Percentiles rank a stretch among this genome's conserved stretches.
phyloP scores from a whole-genome alignment of 306 rosid genomes.

The Pyrus communis region DNA sequence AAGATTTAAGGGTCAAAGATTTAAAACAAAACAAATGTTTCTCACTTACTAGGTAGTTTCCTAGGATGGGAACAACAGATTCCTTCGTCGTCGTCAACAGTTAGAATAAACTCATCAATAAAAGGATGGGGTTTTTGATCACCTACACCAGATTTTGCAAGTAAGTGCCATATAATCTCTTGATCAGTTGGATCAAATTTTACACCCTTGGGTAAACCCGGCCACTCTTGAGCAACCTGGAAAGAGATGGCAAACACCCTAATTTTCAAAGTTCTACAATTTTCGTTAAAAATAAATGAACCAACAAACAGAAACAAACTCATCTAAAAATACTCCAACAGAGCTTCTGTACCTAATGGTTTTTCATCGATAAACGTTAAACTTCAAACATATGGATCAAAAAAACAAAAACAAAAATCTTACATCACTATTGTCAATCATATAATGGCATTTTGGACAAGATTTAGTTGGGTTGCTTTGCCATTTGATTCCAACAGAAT shows the following conservation, averaged over 20 bases:
- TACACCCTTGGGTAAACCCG: slow-evolving; percentile 87
- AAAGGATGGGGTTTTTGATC: slow-evolving; percentile 59
- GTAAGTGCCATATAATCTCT: slow-evolving; percentile 69
- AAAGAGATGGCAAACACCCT: slow-evolving; percentile 7
- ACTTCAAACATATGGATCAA: neutral
- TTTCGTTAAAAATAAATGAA: neutral
- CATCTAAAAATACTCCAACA: neutral
- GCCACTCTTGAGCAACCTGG: slow-evolving; percentile 79
- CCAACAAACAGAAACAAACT: neutral
- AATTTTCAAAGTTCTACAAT: neutral
- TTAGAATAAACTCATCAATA: slow-evolving; percentile 61
- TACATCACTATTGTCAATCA: slow-evolving; percentile 80
- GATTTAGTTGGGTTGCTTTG: slow-evolving; percentile 72
- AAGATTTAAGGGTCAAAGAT: neutral
- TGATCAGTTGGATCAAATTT: slow-evolving; percentile 89
- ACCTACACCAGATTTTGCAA: slow-evolving; percentile 53
- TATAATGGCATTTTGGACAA: slow-evolving; percentile 68
- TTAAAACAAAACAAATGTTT: slow-evolving; percentile 1
- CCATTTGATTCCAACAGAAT: slow-evolving; percentile 43
- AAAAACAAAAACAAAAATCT: neutral
- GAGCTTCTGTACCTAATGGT: neutral
- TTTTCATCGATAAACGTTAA: neutral
- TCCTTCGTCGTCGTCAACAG: slow-evolving; percentile 56
- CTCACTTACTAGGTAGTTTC: slow-evolving; percentile 59
- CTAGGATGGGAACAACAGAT: slow-evolving; percentile 79